Evolutionary conservation across 2,329 filamentous ascomycete genomes (phyloP), one percentile per base, ranked within the genome.

Genomic region (Falciphora oryzae): DNA sequence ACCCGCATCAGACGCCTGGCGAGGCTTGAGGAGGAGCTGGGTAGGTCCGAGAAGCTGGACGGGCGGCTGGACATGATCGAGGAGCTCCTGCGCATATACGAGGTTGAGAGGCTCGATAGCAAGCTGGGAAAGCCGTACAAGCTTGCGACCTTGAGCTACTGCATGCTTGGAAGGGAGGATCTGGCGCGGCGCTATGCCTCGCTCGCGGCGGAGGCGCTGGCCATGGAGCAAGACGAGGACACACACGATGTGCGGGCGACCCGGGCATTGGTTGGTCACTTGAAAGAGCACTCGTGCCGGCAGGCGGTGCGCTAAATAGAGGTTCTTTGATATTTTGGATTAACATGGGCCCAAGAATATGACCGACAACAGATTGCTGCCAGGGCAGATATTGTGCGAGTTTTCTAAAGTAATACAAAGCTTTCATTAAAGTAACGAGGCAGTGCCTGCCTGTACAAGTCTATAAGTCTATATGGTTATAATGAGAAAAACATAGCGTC

Each of bases 91-190:
- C 62, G 65, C 4, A 68, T 78, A 31, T 76, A 77, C 65, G 68
- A 71, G 28, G 68, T 69, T 8, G 76, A 78, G 64, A 59, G 70
- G 7, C 68, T 79, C 8, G 65, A 74, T 16, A 70, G 71, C n/a
- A 73, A 75, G 32, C 64, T 78, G 10, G 73, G 71, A 2, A 70
- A 69, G 25, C 74, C 73, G 4, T 75, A 76, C 63, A 75, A 73
- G 3, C 69, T 74, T 0, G 76, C 76, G 1, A 77, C 77, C 18
- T 69, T 78, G 16, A 75, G 77, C 57, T 75, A 71, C 44, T 73
- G 74, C 11, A 70, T 76, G 61, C 75, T 77, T 64, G 76, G 73
- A 8, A 70, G 74, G 38, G 73, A 72, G 64, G 69, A 69, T 38
- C 68, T 69, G 64, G 72, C 76, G 1, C 68, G 63, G 3, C 67